Percentiles rank a stretch among this genome's conserved stretches.
Conservation (phyloP, 129 eudicot genomes). For the Centaurea solstitialis region DNA sequence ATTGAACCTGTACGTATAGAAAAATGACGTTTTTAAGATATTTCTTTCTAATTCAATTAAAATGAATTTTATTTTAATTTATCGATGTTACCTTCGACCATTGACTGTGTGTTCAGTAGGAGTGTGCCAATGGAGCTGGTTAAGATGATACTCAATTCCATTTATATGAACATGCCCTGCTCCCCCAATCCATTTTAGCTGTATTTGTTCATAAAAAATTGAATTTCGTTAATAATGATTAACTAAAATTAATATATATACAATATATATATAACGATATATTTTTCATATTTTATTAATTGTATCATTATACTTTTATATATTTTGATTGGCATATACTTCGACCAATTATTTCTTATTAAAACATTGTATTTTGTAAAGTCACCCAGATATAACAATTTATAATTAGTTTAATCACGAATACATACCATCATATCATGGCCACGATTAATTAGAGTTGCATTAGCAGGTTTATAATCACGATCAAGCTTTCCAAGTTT, state of each 20-base stretch:
- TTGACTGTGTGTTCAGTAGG: constrained; percentile 70
- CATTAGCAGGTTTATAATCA: constrained; percentile 50
- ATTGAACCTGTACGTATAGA: constrained; percentile 34
- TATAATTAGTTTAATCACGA: background rate
- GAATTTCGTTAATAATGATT: background rate
- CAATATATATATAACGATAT: background rate
- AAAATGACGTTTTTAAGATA: background rate
- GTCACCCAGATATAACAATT: background rate
- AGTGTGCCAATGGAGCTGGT: constrained; percentile 70
- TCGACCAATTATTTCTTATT: background rate
- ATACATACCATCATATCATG: constrained; percentile 67
- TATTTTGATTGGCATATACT: background rate
- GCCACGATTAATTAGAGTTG: constrained; percentile 69
- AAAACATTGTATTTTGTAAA: background rate
- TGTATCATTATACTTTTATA: background rate
- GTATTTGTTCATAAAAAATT: background rate
- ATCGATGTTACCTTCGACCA: constrained; percentile 54
- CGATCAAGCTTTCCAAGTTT: constrained; percentile 44
- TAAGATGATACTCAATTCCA: constrained; percentile 46
- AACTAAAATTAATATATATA: too few relatives aligned
- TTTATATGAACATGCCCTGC: constrained; percentile 56
- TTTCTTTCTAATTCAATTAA: background rate
- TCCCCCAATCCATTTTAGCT: constrained; percentile 49
- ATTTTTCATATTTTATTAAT: background rate
- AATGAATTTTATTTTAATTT: background rate